phyloP scores from a whole-genome alignment of 495 filamentous ascomycete species.

The Hypoxylon fragiforme region DNA sequence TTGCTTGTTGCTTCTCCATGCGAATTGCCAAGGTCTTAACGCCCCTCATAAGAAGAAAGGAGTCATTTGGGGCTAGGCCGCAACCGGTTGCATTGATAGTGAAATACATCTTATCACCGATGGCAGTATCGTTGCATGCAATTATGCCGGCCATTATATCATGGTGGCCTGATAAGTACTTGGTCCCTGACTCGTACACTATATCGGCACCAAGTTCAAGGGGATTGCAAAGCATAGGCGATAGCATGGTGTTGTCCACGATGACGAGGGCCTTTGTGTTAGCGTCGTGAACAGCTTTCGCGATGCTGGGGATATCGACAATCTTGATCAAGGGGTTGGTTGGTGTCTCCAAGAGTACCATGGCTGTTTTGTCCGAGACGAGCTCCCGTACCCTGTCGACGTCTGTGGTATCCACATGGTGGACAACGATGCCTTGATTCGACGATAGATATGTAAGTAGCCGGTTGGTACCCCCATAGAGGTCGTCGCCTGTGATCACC shows the following conservation, averaged over 20 bases:
- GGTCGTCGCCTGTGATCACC: constrained; percentile 93
- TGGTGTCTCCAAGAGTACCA: constrained; percentile 95
- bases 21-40: constrained; percentile 95
- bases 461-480: constrained; percentile 95
- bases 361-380: constrained; percentile 77
- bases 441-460: constrained; percentile 88
- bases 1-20: constrained; percentile 96
- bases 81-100: constrained; percentile 95
- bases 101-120: constrained; percentile 92
- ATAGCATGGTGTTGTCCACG: constrained; percentile 99
- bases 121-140: constrained; percentile 75
- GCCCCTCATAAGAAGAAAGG: constrained; percentile 90
- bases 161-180: constrained; percentile 97
- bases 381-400: constrained; percentile 67
- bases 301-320: constrained; percentile 82
- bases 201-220: constrained; percentile 93
- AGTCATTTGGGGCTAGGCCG: constrained; percentile 91
- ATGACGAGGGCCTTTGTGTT: constrained; percentile 83
- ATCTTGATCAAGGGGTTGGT: constrained; percentile 99
- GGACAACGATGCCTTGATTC: constrained; percentile 85
- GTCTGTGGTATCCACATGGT: constrained; percentile 92
- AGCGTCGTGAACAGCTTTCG: constrained; percentile 70
- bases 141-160: constrained; percentile 98
- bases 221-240: constrained; percentile 86
- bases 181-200: constrained; percentile 95